Percentiles rank a stretch among this genome's conserved stretches.
These are phyloP conservation scores for Toxoplasma gondii DNA, from an alignment of 169 alveolate species.

Conservation along the genomic window DNA sequence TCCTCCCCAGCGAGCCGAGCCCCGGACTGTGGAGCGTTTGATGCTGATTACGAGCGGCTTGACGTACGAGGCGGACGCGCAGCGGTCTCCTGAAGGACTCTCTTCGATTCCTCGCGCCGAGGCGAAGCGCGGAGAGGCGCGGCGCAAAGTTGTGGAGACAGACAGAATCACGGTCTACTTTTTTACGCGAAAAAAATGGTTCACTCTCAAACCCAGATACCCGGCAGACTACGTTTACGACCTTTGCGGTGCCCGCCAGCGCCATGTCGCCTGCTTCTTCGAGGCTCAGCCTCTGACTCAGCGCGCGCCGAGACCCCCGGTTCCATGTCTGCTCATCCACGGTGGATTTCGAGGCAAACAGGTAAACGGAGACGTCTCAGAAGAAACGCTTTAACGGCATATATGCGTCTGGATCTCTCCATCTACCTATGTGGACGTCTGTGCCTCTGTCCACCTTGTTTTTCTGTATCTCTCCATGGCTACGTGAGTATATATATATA, in stretches of 20 bases:
- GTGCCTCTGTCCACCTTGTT: too few relatives aligned
- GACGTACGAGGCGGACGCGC: conserved; percentile 59
- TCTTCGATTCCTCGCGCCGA: not conserved
- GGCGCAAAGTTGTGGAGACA: conserved; percentile 49
- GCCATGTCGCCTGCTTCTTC: conserved; percentile 69
- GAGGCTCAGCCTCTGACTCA: conserved; percentile 46
- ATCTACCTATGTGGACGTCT: too few relatives aligned
- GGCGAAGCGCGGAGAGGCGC: not conserved
- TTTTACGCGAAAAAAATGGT: conserved; percentile 61
- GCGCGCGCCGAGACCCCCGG: conserved; percentile 61
- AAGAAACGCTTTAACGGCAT: too few relatives aligned
- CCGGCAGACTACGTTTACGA: conserved; percentile 69
- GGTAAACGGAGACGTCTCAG: conserved; percentile 37
- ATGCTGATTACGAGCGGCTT: conserved; percentile 66
- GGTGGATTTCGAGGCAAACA: conserved; percentile 67
- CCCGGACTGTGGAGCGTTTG: conserved; percentile 69
- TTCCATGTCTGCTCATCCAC: conserved; percentile 65
- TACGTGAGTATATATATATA: too few relatives aligned
- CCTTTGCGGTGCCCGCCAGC: conserved; percentile 61
- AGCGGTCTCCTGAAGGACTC: conserved; percentile 4
- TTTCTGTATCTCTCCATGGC: too few relatives aligned
- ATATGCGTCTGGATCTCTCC: too few relatives aligned
- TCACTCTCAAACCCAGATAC: conserved; percentile 62
- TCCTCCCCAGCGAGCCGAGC: conserved; percentile 68
- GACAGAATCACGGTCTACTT: conserved; percentile 65